Conservation (phyloP, 163 green algal species). For the Prototheca stagnorum region DNA sequence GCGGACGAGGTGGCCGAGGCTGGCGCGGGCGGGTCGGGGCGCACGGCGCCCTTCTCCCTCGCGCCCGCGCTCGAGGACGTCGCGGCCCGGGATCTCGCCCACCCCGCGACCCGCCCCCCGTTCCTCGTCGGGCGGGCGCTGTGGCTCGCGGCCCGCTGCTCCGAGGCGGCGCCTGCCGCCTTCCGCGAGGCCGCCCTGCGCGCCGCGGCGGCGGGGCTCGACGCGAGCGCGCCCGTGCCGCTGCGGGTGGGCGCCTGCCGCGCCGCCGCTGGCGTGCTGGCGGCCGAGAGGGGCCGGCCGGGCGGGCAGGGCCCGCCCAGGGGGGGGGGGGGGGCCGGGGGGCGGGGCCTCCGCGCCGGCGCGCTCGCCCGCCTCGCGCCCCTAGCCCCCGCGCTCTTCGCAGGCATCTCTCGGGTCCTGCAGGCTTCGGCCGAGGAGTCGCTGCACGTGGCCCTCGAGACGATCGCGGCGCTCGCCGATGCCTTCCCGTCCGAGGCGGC, state of each 20-base stretch:
- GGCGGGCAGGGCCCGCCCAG: constrained; percentile 54
- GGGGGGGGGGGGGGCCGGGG: constrained; percentile 41
- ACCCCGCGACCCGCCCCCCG: constrained; percentile 4
- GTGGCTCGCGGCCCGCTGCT: constrained; percentile 35
- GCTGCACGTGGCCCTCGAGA: constrained; percentile 61
- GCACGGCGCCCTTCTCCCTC: not conserved
- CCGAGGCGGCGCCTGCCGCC: constrained; percentile 6
- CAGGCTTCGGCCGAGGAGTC: constrained; percentile 43
- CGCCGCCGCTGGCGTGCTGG: too few relatives aligned
- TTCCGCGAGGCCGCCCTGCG: constrained; percentile 11
- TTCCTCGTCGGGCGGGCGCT: constrained; percentile 55
- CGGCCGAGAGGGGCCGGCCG: constrained; percentile 22
- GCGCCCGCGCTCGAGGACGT: constrained; percentile 22
- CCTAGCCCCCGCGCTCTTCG: too few relatives aligned
- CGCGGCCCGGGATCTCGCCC: constrained; percentile 36
- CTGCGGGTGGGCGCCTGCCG: constrained; percentile 48
- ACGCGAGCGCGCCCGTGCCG: constrained; percentile 12
- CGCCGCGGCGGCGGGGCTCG: constrained; percentile 22
- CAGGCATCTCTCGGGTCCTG: too few relatives aligned
- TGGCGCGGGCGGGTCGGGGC: too few relatives aligned
- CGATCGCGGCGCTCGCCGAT: constrained; percentile 33
- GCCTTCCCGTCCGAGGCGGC: constrained; percentile 9
- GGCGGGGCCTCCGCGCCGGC: not conserved
- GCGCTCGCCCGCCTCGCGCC: constrained; percentile 24
- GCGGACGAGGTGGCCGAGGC: constrained; percentile 23